These are phyloP conservation scores for Xylaria bambusicola DNA, from an alignment of 495 filamentous ascomycete species.

Conservation along the genomic window DNA sequence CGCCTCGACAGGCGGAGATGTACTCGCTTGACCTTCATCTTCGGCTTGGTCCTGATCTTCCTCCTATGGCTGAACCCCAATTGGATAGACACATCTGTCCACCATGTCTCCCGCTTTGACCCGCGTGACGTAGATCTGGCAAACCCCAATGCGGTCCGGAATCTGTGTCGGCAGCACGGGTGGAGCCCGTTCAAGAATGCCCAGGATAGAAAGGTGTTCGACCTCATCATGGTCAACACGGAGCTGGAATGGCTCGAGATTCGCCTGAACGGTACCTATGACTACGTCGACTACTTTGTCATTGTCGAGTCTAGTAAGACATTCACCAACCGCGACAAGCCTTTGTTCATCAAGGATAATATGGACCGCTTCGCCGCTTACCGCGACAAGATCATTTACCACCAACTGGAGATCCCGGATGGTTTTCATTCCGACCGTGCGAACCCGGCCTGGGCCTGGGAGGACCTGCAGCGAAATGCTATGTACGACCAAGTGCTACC, in stretches of 20 bases:
- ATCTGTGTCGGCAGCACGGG: slow-evolving; percentile 44
- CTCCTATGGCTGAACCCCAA: slow-evolving; percentile 30
- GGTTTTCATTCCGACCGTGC: slow-evolving; percentile 33
- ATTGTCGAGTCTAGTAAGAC: slow-evolving; percentile 53
- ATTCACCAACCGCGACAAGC: slow-evolving; percentile 53
- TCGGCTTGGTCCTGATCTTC: slow-evolving; percentile 15
- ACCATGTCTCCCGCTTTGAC: slow-evolving; percentile 25
- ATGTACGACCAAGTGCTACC: slow-evolving; percentile 54
- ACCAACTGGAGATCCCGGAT: slow-evolving; percentile 48
- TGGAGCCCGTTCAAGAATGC: slow-evolving; percentile 37
- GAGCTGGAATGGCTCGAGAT: slow-evolving; percentile 62
- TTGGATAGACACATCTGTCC: slow-evolving; percentile 29
- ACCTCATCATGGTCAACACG: slow-evolving; percentile 56
- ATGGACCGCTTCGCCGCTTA: slow-evolving; percentile 43
- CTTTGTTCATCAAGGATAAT: slow-evolving; percentile 46
- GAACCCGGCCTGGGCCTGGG: slow-evolving; percentile 46
- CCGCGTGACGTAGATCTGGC: slow-evolving; percentile 15
- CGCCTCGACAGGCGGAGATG: slow-evolving; percentile 24
- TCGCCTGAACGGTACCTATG: slow-evolving; percentile 52
- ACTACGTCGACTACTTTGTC: slow-evolving; percentile 59
- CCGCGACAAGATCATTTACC: slow-evolving; percentile 56
- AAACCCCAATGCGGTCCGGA: slow-evolving; percentile 17
- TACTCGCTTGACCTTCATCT: slow-evolving; percentile 12
- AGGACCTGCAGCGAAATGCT: slow-evolving; percentile 55
- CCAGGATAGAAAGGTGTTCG: slow-evolving; percentile 52